A percentile compares a stretch with the other conserved stretches of the same genome.
phyloP scores from a whole-genome alignment of 768 basidiomycete genomes.

The Kwoniella newhampshirensis region DNA sequence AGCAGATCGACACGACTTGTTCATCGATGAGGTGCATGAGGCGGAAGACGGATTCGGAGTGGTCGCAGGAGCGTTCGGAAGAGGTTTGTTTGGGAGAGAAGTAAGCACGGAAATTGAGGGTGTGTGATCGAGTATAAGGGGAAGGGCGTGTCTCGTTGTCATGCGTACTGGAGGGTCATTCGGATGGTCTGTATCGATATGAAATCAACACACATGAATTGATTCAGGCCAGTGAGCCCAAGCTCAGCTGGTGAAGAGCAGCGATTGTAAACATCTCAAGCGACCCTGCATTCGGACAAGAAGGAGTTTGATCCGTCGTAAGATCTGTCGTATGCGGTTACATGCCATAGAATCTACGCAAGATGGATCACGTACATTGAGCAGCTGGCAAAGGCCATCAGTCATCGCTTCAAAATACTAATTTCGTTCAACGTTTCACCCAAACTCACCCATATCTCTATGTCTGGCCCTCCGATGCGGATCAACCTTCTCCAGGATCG shows the following conservation, averaged over 20 bases:
- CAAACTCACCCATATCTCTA: constrained; percentile 38
- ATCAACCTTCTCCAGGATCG: constrained; percentile 61
- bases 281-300: too few relatives aligned
- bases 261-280: too few relatives aligned
- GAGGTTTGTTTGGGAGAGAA: constrained; percentile 33
- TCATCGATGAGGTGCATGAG: constrained; percentile 53
- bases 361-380: constrained; percentile 9
- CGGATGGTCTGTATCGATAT: too few relatives aligned
- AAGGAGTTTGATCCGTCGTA: too few relatives aligned
- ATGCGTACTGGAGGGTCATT: too few relatives aligned
- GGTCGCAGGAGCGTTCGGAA: constrained; percentile 53
- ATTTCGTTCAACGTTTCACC: neutral
- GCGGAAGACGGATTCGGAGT: constrained; percentile 54
- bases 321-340: too few relatives aligned
- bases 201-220: too few relatives aligned
- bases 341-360: too few relatives aligned
- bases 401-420: neutral
- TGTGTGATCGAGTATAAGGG: neutral
- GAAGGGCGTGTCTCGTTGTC: too few relatives aligned
- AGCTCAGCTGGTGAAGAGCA: too few relatives aligned
- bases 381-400: constrained; percentile 9
- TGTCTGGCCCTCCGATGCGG: constrained; percentile 68
- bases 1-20: constrained; percentile 57
- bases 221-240: too few relatives aligned
- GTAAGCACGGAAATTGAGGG: constrained; percentile 7